Conservation (phyloP, 202 grass and related monocot species). For the Brachypodium distachyon region DNA sequence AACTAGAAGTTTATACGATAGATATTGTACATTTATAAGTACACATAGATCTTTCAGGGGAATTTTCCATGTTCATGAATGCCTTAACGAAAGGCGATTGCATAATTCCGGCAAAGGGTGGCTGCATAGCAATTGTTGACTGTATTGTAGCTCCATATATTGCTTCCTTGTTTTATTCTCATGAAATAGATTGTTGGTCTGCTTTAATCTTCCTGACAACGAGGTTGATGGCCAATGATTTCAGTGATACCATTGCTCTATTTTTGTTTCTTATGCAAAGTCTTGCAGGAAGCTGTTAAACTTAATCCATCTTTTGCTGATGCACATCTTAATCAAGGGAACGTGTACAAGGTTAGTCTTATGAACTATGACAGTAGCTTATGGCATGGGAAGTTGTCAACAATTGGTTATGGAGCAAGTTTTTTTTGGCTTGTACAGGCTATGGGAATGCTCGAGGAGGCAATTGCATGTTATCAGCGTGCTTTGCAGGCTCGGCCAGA, state of each 20-base stretch:
- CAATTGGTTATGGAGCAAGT: neutral
- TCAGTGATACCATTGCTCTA: neutral
- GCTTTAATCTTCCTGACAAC: neutral
- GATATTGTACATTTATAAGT: neutral
- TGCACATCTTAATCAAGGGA: conserved; percentile 67
- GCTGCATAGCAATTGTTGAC: neutral
- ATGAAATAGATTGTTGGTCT: neutral
- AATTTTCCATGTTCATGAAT: neutral
- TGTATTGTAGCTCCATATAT: neutral
- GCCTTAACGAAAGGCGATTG: neutral
- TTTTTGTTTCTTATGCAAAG: neutral
- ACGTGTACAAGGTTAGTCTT: conserved; percentile 61
- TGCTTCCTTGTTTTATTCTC: neutral
- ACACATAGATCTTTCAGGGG: neutral
- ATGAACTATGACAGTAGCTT: neutral
- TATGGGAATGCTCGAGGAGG: conserved; percentile 59
- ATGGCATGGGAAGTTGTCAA: neutral
- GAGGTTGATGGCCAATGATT: neutral
- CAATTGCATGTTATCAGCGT: conserved; percentile 60
- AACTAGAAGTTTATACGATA: neutral
- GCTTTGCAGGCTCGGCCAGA: conserved; percentile 47
- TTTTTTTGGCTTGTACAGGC: conserved; percentile 38
- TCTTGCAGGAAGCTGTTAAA: conserved; percentile 58
- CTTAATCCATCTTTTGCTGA: conserved; percentile 64
- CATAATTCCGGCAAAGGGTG: neutral